A percentile compares a stretch with the other conserved stretches of the same genome.
Evolutionary conservation across 2,329 filamentous ascomycete genomes (phyloP).

Genomic region (Neophaeococcomyces aloes): DNA sequence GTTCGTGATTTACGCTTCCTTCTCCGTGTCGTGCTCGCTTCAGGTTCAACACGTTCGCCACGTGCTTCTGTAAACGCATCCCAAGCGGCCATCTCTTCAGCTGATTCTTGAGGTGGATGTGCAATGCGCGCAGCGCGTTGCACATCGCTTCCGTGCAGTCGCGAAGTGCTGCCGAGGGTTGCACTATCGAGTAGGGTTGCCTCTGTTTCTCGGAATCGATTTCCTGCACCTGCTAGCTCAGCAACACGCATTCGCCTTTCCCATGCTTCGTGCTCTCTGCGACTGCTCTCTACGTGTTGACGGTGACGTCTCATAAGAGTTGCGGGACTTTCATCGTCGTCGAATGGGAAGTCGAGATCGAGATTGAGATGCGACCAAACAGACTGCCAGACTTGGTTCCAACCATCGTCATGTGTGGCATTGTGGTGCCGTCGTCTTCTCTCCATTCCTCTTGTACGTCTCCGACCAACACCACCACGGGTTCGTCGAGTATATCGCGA

Average conservation of each 20-base stretch:
- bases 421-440: conserved; percentile 31
- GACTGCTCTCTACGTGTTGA: conserved; percentile 39
- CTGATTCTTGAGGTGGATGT: conserved; percentile 51
- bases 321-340: conserved; percentile 52
- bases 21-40: conserved; percentile 34
- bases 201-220: conserved; percentile 60
- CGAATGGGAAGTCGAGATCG: conserved; percentile 78
- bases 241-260: conserved; percentile 75
- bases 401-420: conserved; percentile 42
- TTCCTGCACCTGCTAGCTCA: conserved; percentile 60
- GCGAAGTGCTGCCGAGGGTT: conserved; percentile 12
- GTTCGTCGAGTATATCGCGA: conserved; percentile 24
- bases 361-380: conserved; percentile 70
- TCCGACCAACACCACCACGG: conserved; percentile 38
- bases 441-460: conserved; percentile 38
- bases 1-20: conserved; percentile 73
- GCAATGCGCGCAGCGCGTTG: too few relatives aligned
- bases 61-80: conserved; percentile 79
- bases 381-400: conserved; percentile 79
- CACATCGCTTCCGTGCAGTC: too few relatives aligned
- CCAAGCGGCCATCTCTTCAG: conserved; percentile 78
- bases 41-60: conserved; percentile 47
- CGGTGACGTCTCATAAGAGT: conserved; percentile 47
- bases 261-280: conserved; percentile 59
- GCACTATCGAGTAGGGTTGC: conserved; percentile 38